Evolutionary conservation across 495 filamentous ascomycete species (phyloP), one percentile per base, ranked within the genome.

Genomic region (Aspergillus wentii): DNA sequence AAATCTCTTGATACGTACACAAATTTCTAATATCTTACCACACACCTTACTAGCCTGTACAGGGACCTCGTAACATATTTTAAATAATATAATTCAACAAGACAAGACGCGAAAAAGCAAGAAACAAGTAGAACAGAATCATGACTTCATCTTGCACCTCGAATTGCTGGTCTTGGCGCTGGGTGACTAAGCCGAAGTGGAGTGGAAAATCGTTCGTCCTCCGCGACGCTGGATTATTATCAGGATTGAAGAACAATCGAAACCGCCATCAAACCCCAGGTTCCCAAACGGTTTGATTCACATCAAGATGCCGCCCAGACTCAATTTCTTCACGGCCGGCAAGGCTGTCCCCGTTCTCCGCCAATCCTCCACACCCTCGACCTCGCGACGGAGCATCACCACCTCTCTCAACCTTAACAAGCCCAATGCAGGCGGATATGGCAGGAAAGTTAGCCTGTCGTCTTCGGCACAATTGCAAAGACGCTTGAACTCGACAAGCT

Each of bases 401-500:
- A 48, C 44, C 9, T 27, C 37, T 30, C 36, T 52, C 30, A 45
- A 36, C 30, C 22, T 30, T 32, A 36, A 33, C 43, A 44, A 17
- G 40, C 52, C 46, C 48, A 46, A 51, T 40, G 51, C 48, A 38
- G 44, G 44, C 40, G 29, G 38, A 22, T 48, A 56, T 40, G 30
- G 35, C 20, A 17, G 35, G 27, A 46, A 36, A 19, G 16, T 35
- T 5, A 27, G 17, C 17, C 17, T 44, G 5, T 21, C 25, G 5
- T 29, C 33, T 31, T 49, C 52, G 17, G 33, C 38, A 8, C 41
- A 34, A 6, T 15, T 50, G 9, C 57, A 64, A 30, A 44, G 51
- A 35, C 45, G 65, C 52, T 60, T 56, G 56, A 68, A 58, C 33
- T 71, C 67, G 8, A 68, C 66, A n/a, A 43, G 42, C 17, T 54